Evolutionary conservation across 164 flowering plant species (phyloP).

Genomic region (Euptelea pleiosperma): DNA sequence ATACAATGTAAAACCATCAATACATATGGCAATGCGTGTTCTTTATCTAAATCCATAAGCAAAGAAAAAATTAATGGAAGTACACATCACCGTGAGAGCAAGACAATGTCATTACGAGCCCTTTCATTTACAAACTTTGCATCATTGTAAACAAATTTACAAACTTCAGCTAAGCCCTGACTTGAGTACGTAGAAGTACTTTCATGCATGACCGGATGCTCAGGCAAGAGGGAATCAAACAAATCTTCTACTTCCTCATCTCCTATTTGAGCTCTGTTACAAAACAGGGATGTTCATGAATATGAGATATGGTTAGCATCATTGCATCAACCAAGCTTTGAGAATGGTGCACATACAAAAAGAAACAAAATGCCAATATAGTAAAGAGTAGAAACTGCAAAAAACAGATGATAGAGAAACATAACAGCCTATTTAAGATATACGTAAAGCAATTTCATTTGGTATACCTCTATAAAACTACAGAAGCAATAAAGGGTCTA

Average conservation of each 20-base stretch:
- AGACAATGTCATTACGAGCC: constrained; percentile 79
- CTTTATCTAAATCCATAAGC: neutral
- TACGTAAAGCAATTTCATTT: no score
- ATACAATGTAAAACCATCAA: neutral
- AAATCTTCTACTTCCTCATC: constrained; percentile 30
- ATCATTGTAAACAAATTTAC: constrained; percentile 77
- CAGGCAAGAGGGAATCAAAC: constrained; percentile 13
- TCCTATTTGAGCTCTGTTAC: constrained; percentile 30
- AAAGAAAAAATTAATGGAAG: neutral
- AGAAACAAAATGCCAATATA: neutral
- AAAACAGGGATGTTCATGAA: constrained; percentile 12
- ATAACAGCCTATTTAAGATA: no score
- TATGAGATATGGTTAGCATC: neutral
- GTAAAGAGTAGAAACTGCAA: no score
- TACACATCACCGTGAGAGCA: constrained; percentile 78
- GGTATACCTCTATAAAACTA: no score
- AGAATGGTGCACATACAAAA: neutral
- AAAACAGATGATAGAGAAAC: no score
- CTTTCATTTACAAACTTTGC: constrained; percentile 94
- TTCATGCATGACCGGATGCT: constrained; percentile 20
- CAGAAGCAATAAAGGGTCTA: no score
- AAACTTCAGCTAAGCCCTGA: constrained; percentile 68
- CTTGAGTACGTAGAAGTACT: constrained; percentile 32
- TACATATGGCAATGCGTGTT: neutral
- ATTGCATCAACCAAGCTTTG: neutral